Base-by-base conservation (phyloP, 2,329 filamentous ascomycete genomes). In the Plectosphaerella sp. region DNA sequence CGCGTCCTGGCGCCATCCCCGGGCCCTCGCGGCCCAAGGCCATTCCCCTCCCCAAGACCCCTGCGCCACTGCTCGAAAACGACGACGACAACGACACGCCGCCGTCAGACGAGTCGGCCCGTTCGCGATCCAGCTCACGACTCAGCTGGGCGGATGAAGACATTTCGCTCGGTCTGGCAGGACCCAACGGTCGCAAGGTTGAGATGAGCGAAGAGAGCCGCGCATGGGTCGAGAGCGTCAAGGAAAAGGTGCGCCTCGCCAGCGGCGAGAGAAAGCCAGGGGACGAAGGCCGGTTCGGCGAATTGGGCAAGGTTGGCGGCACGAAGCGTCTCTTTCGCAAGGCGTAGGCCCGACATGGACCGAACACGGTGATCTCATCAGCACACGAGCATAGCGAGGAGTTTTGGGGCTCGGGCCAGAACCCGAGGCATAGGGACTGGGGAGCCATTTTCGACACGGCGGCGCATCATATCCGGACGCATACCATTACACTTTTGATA, bases 221-320 rank as follows among this genome's bases (percentile, higher is more conserved):
- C 53, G 84, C 86, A 39, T 94, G 89, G 89, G 87, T 94, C 10
- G 87, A 92, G 67, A 89, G 84, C 56, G 87, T 94, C 73, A 87
- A 91, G 71, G 87, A 89, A 62, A 87, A 89, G 64, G 89, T 91
- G 41, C 81, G 87, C 54, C 78, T 84, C 46, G 87, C 84, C 54
- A 89, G 86, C 62, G 80, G 80, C 52, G 84, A 84, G 65, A 71
- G 69, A 47, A 69, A 68, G 48, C 48, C 37, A 18, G 61, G 69
- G 16, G 63, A 64, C 54, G 64, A 71, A 25, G 64, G 63, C 59
- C 70, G 76, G 45, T 88, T 91, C 67, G 86, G 84, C 18, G 86
- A 90, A 57, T 69, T 91, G 58, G 86, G 87, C 45, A 89, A 81
- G 64, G 83, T 86, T 5, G 88, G 88, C 2, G 82, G 80, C 8